Conservation (phyloP, 352 stramenopile genomes). For the Globisporangium acanthophoron region DNA sequence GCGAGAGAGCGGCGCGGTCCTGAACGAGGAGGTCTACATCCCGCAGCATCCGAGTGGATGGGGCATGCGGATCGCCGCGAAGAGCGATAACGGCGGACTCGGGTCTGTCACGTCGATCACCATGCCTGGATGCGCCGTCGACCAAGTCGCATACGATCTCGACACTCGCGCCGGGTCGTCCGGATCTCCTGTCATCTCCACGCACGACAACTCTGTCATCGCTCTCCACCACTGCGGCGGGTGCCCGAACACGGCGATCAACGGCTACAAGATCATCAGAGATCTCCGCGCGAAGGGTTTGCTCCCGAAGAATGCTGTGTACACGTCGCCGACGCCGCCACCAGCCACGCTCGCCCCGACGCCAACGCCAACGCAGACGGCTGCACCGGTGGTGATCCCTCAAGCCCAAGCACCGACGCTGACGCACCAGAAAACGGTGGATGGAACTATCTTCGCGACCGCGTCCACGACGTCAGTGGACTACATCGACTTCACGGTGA, state of each 20-base stretch:
- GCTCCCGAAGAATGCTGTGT: slow-evolving; percentile 39
- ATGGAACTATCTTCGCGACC: slow-evolving; percentile 64
- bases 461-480: slow-evolving; percentile 49
- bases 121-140: slow-evolving; percentile 26
- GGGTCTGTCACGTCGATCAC: slow-evolving; percentile 41
- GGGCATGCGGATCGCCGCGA: slow-evolving; percentile 67
- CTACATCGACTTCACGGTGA: slow-evolving; percentile 57
- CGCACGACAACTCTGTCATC: slow-evolving; percentile 53
- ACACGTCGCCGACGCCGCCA: slow-evolving; percentile 3
- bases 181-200: slow-evolving; percentile 57
- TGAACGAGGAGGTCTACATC: slow-evolving; percentile 59
- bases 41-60: slow-evolving; percentile 55
- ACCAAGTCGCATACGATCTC: slow-evolving; percentile 65
- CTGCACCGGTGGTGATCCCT: slow-evolving; percentile 5
- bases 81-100: slow-evolving; percentile 21
- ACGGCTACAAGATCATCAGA: slow-evolving; percentile 51
- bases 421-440: slow-evolving; percentile 25
- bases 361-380: slow-evolving; percentile 8
- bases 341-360: slow-evolving; percentile 7
- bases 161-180: slow-evolving; percentile 72
- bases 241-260: slow-evolving; percentile 72
- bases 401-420: slow-evolving; percentile 6
- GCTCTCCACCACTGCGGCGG: slow-evolving; percentile 72
- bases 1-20: slow-evolving; percentile 31
- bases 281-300: slow-evolving; percentile 39